These are phyloP conservation scores for Mycena olivaceomarginata DNA, from an alignment of 768 basidiomycete genomes.

Conservation along the genomic window DNA sequence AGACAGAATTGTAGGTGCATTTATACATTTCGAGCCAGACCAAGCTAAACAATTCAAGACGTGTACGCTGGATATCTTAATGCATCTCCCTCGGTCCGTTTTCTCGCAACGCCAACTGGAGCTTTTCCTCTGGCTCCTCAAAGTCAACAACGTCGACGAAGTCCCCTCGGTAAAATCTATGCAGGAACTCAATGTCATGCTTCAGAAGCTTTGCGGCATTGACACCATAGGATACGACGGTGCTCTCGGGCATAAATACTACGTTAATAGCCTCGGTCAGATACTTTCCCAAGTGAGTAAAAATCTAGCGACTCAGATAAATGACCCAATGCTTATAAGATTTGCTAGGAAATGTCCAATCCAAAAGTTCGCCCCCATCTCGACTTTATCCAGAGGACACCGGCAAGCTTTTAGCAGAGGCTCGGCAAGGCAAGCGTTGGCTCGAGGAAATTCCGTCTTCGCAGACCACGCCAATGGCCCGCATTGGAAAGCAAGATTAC, in stretches of 20 bases:
- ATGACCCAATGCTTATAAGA: too few relatives aligned
- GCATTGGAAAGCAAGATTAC: constrained; percentile 48
- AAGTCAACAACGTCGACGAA: too few relatives aligned
- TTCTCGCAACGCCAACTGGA: constrained; percentile 16
- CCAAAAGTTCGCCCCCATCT: constrained; percentile 55
- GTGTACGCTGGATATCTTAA: constrained; percentile 55
- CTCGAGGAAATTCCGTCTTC: constrained; percentile 48
- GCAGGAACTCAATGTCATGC: constrained; percentile 30
- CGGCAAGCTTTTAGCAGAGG: constrained; percentile 46
- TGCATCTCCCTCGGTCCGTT: constrained; percentile 55
- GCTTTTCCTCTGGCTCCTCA: too few relatives aligned
- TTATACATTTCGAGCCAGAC: not conserved
- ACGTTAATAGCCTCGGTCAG: constrained; percentile 51
- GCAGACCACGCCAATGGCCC: constrained; percentile 52
- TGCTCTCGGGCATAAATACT: constrained; percentile 10
- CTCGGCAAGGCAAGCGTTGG: constrained; percentile 52
- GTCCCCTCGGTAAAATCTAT: too few relatives aligned
- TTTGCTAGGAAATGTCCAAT: constrained; percentile 60
- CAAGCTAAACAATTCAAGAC: constrained; percentile 40
- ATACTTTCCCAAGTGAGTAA: constrained; percentile 53
- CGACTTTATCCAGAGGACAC: constrained; percentile 57
- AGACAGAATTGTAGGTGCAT: not conserved
- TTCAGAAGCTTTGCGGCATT: constrained; percentile 54
- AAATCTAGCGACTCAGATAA: too few relatives aligned
- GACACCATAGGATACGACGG: constrained; percentile 52